Evolutionary conservation across 306 rosid genomes (phyloP), one percentile per base, ranked within the genome.

Genomic region (Cajanus cajan): DNA sequence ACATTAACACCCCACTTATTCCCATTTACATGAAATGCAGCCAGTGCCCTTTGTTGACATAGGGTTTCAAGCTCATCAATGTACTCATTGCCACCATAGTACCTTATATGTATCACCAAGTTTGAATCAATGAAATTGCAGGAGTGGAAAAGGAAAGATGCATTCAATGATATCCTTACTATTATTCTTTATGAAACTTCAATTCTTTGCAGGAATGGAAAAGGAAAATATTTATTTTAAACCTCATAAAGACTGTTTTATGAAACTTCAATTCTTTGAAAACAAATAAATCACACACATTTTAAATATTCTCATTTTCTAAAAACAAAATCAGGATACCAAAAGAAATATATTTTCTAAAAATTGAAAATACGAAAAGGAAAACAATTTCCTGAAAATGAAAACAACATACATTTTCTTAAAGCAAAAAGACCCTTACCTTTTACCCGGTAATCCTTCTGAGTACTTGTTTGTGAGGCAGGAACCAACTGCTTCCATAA

Each of bases 401-500:
- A 45, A 16, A 47, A 47, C 5, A 51, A n/a, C n/a, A n/a, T n/a
- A 54, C 2, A 0, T 54, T 10, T 54, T 54, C 33, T 54, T 54
- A 9, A 54, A 54, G 12, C 15, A 55, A 21, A 4, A 0, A 22
- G n/a, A 11, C 63, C n/a, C 50, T 74, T 80, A 92, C 98, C 97
- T 94, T 89, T 92, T 90, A 74, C 98, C 97, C 0, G 97, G 97
- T 33, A 94, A 84, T 48, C 98, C 98, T 82, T 94, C 98, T 0
- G 97, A 94, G 83, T 94, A 94, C 76, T 94, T 92, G 84, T 92
- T 94, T 33, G 98, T 94, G 45, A 92, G 92, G 82, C 97, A 92
- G 18, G 98, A 94, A 28, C 98, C 98, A 40, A 94, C 95, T 54
- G 98, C 93, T 89, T 94, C 97, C 98, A 94, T 94, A 65, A 92